phyloP scores from a whole-genome alignment of 495 filamentous ascomycete genomes.

The Podospora pseudocomata region DNA sequence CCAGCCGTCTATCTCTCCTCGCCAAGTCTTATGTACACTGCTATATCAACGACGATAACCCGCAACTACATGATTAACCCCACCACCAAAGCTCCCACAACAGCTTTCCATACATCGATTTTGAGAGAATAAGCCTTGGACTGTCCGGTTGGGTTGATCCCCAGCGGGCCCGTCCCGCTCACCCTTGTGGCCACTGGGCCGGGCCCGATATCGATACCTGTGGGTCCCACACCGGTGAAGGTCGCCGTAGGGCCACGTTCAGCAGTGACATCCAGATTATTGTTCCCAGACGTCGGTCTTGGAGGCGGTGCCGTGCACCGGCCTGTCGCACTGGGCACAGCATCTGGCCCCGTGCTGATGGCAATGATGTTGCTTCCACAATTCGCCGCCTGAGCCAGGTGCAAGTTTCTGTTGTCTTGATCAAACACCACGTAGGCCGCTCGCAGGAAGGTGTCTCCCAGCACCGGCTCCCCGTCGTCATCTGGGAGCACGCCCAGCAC shows the following conservation, averaged over 20 bases:
- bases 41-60: background rate
- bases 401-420: slow-evolving; percentile 35
- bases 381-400: slow-evolving; percentile 37
- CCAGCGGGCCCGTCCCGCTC: background rate
- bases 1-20: background rate
- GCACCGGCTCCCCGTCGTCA: slow-evolving; percentile 25
- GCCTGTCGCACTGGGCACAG: slow-evolving; percentile 22
- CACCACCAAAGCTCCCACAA: background rate
- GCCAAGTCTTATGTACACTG: background rate
- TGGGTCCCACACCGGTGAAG: slow-evolving; percentile 13
- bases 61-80: background rate
- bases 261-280: slow-evolving; percentile 14
- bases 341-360: slow-evolving; percentile 25
- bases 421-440: slow-evolving; percentile 37
- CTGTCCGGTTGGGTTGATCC: background rate
- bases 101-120: background rate
- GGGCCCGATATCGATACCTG: slow-evolving; percentile 15
- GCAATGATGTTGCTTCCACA: slow-evolving; percentile 34
- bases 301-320: slow-evolving; percentile 18
- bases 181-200: slow-evolving; percentile 18
- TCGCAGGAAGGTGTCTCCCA: slow-evolving; percentile 34
- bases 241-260: slow-evolving; percentile 13
- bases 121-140: background rate
- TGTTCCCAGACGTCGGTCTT: slow-evolving; percentile 1
- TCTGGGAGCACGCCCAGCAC: slow-evolving; percentile 25